Percentiles rank a stretch among this genome's conserved stretches.
Evolutionary conservation across 176 grass and related monocot genomes (phyloP).

Genomic region (Pharus latifolius): DNA sequence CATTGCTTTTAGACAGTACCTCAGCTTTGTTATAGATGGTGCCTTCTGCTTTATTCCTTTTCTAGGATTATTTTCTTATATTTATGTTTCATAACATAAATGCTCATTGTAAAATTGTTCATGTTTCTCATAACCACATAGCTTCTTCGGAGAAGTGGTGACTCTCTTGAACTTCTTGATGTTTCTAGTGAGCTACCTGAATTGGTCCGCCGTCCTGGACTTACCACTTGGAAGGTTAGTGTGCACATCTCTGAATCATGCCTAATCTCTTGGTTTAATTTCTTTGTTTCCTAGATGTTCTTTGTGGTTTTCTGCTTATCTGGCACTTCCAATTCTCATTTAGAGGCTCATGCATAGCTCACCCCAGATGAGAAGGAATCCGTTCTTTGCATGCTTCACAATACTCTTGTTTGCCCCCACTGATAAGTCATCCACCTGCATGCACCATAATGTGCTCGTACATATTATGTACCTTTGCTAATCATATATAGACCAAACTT

Average conservation of each 20-base stretch:
- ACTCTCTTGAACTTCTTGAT: constrained; percentile 79
- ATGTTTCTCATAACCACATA: constrained; percentile 26
- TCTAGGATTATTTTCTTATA: background rate
- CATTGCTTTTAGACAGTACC: background rate
- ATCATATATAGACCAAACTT: too few relatives aligned
- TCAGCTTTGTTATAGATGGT: background rate
- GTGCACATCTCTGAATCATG: constrained; percentile 1
- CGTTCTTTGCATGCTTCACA: background rate
- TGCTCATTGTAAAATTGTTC: background rate
- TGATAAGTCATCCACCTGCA: background rate
- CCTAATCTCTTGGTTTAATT: background rate
- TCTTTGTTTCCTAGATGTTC: background rate
- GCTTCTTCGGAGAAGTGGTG: constrained; percentile 79
- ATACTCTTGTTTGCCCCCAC: background rate
- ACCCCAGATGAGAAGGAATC: background rate
- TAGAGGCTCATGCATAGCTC: background rate
- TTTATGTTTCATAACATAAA: background rate
- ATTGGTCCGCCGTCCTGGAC: constrained; percentile 64
- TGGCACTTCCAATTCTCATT: background rate
- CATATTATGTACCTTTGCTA: background rate
- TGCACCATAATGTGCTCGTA: background rate
- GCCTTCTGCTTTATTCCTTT: background rate
- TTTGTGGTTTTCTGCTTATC: background rate
- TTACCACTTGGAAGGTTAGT: constrained; percentile 80
- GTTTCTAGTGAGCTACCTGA: constrained; percentile 67